Percentiles rank a stretch among this genome's conserved stretches.
Conservation (phyloP, 1,284 basidiomycete species). For the Marasmius tenuissimus region DNA sequence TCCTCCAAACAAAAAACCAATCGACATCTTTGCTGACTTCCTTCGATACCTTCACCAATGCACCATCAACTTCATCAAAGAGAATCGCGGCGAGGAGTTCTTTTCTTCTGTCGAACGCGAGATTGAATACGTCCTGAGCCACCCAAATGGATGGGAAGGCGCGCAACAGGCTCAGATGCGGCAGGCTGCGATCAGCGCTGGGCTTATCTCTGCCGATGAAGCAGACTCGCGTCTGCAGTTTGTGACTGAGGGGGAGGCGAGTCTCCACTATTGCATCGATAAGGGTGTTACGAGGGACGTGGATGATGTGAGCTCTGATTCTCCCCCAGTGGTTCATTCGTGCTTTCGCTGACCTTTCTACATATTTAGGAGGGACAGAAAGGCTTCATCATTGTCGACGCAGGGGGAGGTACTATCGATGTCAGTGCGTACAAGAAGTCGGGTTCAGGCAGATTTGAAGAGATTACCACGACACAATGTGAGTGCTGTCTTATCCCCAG, state of each 20-base stretch:
- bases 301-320: constrained; percentile 31
- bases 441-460: constrained; percentile 27
- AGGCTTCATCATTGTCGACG: constrained; percentile 50
- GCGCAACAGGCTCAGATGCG: constrained; percentile 27
- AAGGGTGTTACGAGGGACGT: constrained; percentile 36
- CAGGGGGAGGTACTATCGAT: constrained; percentile 49
- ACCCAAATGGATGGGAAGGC: constrained; percentile 31
- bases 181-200: constrained; percentile 24
- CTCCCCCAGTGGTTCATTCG: neutral
- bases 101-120: constrained; percentile 13
- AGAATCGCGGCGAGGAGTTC: constrained; percentile 10
- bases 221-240: constrained; percentile 38
- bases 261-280: constrained; percentile 45
- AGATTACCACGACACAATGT: constrained; percentile 41
- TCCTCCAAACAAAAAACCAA: constrained; percentile 1
- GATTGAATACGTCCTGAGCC: constrained; percentile 24
- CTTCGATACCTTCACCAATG: constrained; percentile 38
- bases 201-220: constrained; percentile 18
- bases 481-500: constrained; percentile 14
- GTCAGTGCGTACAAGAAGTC: constrained; percentile 16
- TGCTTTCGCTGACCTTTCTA: neutral
- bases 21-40: constrained; percentile 8
- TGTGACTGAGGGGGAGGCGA: constrained; percentile 52
- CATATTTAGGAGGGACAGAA: constrained; percentile 24
- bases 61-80: constrained; percentile 34